Evolutionary conservation across 2,329 filamentous ascomycete species (phyloP), one percentile per base, ranked within the genome.

Genomic region (Fusarium sulawesiense): DNA sequence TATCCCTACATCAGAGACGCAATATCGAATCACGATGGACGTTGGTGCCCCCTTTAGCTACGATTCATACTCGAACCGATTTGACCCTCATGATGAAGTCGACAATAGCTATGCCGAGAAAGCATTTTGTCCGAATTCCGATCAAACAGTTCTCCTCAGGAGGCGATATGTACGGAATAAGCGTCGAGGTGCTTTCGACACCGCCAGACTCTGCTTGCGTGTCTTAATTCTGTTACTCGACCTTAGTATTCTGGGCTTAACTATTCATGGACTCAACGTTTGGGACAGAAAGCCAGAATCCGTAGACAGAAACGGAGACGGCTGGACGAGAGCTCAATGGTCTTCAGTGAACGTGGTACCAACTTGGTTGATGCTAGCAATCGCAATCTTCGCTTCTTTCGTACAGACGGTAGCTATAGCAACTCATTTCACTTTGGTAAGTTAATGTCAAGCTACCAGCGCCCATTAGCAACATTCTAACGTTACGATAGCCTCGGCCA

Each of bases 11-110:
- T 34, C 32, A 34, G 16, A 10, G 9, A 34, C 16, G 8, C 16
- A 34, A 18, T 6, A 34, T 34, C 32, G 16, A 34, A 34, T 34
- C 16, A 34, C 5, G 1, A 62, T 64, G 60, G 60, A 64, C 9
- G 29, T 64, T 1, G 56, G 59, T 27, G 20, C 16, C 0, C 60
- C 59, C 0, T 64, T 60, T 21, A 44, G 34, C 7, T 49, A 64
- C 14, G 60, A 64, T 4, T 64, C 60, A 8, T 64, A 64, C 44
- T 64, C 60, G 1, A 64, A 64, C 29, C 42, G 60, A 2, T 50
- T 64, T 11, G 59, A 64, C 27, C 60, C 59, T 30, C 49, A 64
- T 13, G 60, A 57, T 10, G 60, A 64, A 11, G 30, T 25, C 20
- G 49, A 64, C 14, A 11, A 27, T 9, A 10, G 5, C 32, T 34